Evolutionary conservation across 78 protist genomes (phyloP).

Genomic region (Speleostelium caveatum): DNA sequence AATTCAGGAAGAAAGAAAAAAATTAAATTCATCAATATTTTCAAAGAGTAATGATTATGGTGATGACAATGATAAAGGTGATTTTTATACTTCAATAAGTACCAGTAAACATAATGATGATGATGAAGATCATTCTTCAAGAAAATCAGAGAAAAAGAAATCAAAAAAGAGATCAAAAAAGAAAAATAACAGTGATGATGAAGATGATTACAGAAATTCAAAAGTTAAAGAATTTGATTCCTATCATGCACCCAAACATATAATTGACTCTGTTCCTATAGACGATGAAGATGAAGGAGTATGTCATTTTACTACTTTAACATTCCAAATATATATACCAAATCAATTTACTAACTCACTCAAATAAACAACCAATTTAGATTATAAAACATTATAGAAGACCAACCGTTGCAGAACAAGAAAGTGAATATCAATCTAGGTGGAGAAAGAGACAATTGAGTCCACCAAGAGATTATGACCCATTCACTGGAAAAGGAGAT

Average conservation of each 20-base stretch:
- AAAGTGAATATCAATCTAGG: constrained; percentile 49
- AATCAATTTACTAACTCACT: not conserved
- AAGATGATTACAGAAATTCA: constrained; percentile 1
- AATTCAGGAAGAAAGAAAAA: constrained; percentile 38
- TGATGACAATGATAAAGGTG: not conserved
- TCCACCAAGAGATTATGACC: constrained; percentile 79
- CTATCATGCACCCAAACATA: constrained; percentile 51
- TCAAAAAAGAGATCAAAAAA: not conserved
- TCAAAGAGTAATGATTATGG: too few species aligned
- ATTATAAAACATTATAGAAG: constrained; percentile 18
- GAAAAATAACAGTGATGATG: not conserved
- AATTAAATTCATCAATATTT: not conserved
- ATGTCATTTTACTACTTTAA: not conserved
- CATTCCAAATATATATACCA: not conserved
- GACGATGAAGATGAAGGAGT: constrained; percentile 37
- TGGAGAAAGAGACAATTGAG: constrained; percentile 71
- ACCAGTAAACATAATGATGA: not conserved
- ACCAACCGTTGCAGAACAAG: constrained; percentile 66
- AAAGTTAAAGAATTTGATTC: constrained; percentile 32
- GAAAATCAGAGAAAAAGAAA: not conserved
- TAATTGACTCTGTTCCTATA: constrained; percentile 40
- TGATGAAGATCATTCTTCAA: not conserved
- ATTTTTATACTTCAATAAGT: not conserved
- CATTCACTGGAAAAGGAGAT: constrained; percentile 58
- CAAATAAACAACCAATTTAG: constrained; percentile 17